Base-by-base conservation (phyloP, 2,329 filamentous ascomycete genomes). In the Monosporascus cannonballus region DNA sequence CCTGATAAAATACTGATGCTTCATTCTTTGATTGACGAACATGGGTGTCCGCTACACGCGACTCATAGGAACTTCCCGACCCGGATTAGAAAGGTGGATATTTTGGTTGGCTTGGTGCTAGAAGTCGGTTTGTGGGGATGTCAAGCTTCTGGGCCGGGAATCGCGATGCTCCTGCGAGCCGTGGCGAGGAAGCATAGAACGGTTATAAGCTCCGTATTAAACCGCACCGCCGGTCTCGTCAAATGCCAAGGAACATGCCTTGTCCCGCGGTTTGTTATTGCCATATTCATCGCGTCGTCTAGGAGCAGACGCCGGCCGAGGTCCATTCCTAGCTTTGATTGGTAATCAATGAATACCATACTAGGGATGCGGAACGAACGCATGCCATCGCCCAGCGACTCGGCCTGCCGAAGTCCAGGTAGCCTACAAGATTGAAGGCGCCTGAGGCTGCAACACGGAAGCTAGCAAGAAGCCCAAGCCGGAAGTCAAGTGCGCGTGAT, bases 21-120 rank as follows among this genome's bases (percentile, higher is more conserved):
- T n/a, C 18, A 49, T 46, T 42, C 46, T 44, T 51, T 47, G 17
- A 48, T 9, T 34, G 11, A 4, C 1, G 30, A 14, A 34, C 9
- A 11, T 14, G 27, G 52, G 48, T 37, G 51, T 58, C 52, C 56
- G 54, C 61, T 57, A 55, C 56, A 54, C 59, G 54, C 54, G 52
- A 56, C 48, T 58, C 57, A 52, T 59, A 34, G 30, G 30, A 34
- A 34, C 30, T 34, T 34, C 30, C 30, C 30, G 30, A 34, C 9
- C 11, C 4, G 30, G 30, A 42, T 42, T 20, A 42, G 22, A 20
- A 42, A 18, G 22, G 20, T 8, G n/a, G 20, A 17, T 24, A n/a
- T 30, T 46, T 46, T 9, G 20, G 15, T 44, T 18, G 22, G 11
- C 42, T 46, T 27, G 4, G 6, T 15, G 42, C 9, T 17, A 30